Base-by-base conservation (phyloP, 1,284 basidiomycete genomes). In the Nidula niveotomentosa region DNA sequence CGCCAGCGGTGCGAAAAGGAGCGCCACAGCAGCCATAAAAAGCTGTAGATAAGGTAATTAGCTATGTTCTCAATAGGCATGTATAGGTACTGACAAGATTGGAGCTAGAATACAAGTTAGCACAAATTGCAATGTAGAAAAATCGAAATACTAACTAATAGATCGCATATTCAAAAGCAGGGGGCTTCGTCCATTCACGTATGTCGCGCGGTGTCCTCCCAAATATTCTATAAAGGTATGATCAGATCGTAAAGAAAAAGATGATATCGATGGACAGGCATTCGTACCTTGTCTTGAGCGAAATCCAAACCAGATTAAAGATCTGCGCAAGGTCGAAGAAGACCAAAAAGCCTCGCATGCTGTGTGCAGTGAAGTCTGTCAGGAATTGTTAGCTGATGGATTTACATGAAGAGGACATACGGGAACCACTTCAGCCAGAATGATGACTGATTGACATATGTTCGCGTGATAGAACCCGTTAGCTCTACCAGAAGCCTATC, bases 401-500 rank as follows among this genome's bases (percentile, higher is more conserved):
- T 23, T 23, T 23, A 23, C 23, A 23, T 23, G 23, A 23, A 23
- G 23, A 5, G 36, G 54, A 77, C 86, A 36, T 70, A 91, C 82
- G 95, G 94, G 77, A 96, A 93, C 76, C 90, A 96, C 6, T 94
- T 96, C 49, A 98, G 75, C 96, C 96, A 98, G 71, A 95, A 96
- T 33, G 90, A 90, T 4, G 87, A 78, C 65, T 94, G 91, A 62
- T 90, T 83, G 59, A 94, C 87, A 62, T 94, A 95, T 0, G 93
- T 92, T 53, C 76, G 73, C 64, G 90, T 88, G 65, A 97, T 90
- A 13, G 69, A 78, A 5, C 70, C 75, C n/a, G 91, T 90, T 8
- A 93, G 74, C 90, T 92, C 60, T 41, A 53, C 45, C n/a, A 51
- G 50, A 13, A 3, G 43, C 52, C 37, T 8, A 39, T 53, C 55